Conservation (phyloP, 345 rosid genomes). For the Schrenkiella parvula region DNA sequence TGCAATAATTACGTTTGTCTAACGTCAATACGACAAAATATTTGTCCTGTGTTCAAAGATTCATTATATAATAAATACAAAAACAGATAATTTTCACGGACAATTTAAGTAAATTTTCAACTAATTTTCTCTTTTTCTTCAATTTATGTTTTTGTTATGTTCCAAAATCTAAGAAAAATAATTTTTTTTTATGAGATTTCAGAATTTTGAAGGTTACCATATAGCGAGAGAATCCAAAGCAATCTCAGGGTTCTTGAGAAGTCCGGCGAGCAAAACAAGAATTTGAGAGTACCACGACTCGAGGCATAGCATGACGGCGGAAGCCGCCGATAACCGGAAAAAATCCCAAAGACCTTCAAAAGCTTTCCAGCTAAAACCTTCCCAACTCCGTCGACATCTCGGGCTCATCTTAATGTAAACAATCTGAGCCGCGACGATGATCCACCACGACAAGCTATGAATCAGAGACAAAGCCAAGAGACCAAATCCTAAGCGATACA, state of each 20-base stretch:
- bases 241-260: slow-evolving; percentile 55
- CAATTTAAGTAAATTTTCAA: neutral
- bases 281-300: slow-evolving; percentile 66
- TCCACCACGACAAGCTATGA: slow-evolving; percentile 61
- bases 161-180: neutral
- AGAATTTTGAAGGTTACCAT: slow-evolving; percentile 34
- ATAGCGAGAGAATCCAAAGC: slow-evolving; percentile 56
- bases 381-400: slow-evolving; percentile 48
- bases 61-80: neutral
- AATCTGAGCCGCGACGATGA: slow-evolving; percentile 50
- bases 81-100: no score
- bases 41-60: neutral
- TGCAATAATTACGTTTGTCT: neutral
- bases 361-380: slow-evolving; percentile 50
- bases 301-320: slow-evolving; percentile 60
- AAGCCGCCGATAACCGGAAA: slow-evolving; percentile 50
- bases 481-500: slow-evolving; percentile 45
- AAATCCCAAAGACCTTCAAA: slow-evolving; percentile 55
- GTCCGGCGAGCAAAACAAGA: slow-evolving; percentile 55
- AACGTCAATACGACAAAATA: neutral
- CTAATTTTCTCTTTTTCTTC: neutral
- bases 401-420: slow-evolving; percentile 48
- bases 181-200: neutral
- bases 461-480: slow-evolving; percentile 46
- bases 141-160: neutral